These are phyloP conservation scores for Aspergillus fischeri DNA, from an alignment of 2,329 filamentous ascomycete genomes.

Conservation along the genomic window DNA sequence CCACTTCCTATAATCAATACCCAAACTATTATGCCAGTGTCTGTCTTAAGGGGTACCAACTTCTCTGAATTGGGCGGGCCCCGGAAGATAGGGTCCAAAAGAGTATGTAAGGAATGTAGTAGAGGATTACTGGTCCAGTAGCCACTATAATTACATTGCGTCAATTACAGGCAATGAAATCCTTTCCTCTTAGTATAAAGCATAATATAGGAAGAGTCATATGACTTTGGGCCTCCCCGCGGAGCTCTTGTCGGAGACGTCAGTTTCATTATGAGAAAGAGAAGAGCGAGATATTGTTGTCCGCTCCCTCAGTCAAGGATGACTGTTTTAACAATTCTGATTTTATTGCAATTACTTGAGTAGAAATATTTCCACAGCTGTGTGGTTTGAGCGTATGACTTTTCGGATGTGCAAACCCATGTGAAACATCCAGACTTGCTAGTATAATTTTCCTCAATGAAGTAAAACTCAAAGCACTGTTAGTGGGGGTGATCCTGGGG, in stretches of 20 bases:
- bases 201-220: too few relatives aligned
- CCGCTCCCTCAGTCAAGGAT: background rate
- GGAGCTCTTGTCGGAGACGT: too few relatives aligned
- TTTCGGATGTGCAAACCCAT: background rate
- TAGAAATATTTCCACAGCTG: too few relatives aligned
- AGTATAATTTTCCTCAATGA: background rate
- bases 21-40: background rate
- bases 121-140: background rate
- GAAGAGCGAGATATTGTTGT: too few relatives aligned
- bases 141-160: too few relatives aligned
- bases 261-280: too few relatives aligned
- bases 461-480: constrained; percentile 31
- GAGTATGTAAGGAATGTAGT: background rate
- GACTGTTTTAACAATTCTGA: background rate
- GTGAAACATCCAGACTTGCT: background rate
- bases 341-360: background rate
- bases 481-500: constrained; percentile 48
- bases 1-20: background rate
- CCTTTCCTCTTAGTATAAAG: too few relatives aligned
- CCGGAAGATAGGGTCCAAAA: background rate
- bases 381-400: too few relatives aligned
- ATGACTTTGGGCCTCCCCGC: too few relatives aligned
- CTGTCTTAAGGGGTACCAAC: background rate
- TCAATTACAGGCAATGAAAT: too few relatives aligned
- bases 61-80: background rate